Percentiles rank a stretch among this genome's conserved stretches.
phyloP scores from a whole-genome alignment of 2,329 filamentous ascomycete species.

The Hypoxylon sp. region DNA sequence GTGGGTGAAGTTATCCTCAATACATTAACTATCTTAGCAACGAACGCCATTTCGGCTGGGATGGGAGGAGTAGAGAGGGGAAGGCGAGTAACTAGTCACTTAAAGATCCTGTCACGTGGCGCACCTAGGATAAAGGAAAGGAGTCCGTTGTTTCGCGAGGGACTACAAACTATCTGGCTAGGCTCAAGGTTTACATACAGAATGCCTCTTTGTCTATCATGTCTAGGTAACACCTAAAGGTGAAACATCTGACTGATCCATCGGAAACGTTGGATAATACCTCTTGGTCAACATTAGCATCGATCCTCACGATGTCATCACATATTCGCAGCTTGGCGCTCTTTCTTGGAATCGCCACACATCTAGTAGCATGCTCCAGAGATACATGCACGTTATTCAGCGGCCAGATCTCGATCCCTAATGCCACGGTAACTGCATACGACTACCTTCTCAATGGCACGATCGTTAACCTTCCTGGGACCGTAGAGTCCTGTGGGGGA shows the following conservation, averaged over 20 bases:
- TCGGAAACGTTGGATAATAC: not conserved
- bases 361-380: conserved; percentile 10
- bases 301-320: not conserved
- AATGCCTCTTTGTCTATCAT: too few relatives aligned
- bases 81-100: not conserved
- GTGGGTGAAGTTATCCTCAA: conserved; percentile 13
- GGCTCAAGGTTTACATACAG: too few relatives aligned
- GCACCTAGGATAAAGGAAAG: too few relatives aligned
- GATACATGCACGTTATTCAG: conserved; percentile 14
- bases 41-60: conserved; percentile 1
- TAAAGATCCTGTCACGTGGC: too few relatives aligned
- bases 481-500: conserved; percentile 36
- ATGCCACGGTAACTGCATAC: conserved; percentile 20
- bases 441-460: conserved; percentile 25
- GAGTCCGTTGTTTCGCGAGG: too few relatives aligned
- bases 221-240: too few relatives aligned
- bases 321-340: not conserved
- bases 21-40: conserved; percentile 2
- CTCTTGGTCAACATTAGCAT: not conserved
- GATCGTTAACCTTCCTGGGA: conserved; percentile 25
- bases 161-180: too few relatives aligned
- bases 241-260: too few relatives aligned
- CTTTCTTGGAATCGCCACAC: not conserved
- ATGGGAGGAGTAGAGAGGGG: conserved; percentile 19
- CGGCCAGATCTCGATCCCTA: conserved; percentile 9